Base-by-base conservation (phyloP, 257 asterid genomes). In the Solanum raphanifolium region DNA sequence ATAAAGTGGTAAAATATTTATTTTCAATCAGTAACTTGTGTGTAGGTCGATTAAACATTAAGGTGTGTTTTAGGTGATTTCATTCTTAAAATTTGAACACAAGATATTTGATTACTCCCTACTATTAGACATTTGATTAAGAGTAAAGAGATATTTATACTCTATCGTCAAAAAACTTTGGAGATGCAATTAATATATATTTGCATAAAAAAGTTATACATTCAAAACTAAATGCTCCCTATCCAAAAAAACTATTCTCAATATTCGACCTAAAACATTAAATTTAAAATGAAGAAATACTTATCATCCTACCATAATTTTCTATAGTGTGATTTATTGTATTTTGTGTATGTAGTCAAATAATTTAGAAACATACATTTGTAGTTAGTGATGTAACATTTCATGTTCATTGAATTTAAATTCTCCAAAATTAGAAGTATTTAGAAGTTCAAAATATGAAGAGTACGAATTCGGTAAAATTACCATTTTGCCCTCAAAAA, bases 401-500 rank as follows among this genome's bases (percentile, higher is more conserved):
- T 18, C 12, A 23, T n/a, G 34, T 39, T 76, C 34, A n/a, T 13
- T 39, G n/a, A 39, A n/a, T 39, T 76, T 23, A 39, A 38, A 39
- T 39, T 38, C 32, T 34, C 48, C 13, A 21, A 74, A 35, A 21
- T 74, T 74, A 21, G 10, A 7, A 36, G 4, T 76, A 25, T 55
- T 20, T 20, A 7, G 66, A 0, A 20, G 66, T 58, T 7, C 66
- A 20, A 58, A 58, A 20, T 20, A 20, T 58, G 66, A 58, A 58
- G 25, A 0, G 0, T 20, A 58, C 10, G 5, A 0, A 55, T 55
- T 55, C 1, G 0, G 0, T 55, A 55, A 18, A 55, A 55, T 55
- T 18, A 55, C 11, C 9, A 55, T 55, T 18, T 55, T 55, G 11
- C 11, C 65, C 65, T 55, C n/a, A 3, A 55, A 18, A 0, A 55